phyloP scores from a whole-genome alignment of 768 basidiomycete species.

The Boletus fagicola region DNA sequence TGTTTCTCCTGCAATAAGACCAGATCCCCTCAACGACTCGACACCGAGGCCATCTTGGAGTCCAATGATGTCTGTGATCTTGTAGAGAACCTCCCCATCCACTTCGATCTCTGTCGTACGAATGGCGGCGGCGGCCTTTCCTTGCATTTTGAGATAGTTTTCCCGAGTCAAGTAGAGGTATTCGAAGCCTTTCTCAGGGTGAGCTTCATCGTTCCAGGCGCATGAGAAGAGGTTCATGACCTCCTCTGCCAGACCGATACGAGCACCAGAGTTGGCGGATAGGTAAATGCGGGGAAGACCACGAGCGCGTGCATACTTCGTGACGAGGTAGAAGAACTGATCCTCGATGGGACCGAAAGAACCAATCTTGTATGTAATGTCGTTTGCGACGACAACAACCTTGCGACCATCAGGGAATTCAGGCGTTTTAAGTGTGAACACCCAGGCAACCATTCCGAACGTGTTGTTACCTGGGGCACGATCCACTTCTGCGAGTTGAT shows the following conservation, averaged over 20 bases:
- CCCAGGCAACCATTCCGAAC: slow-evolving; percentile 98
- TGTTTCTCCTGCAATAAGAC: slow-evolving; percentile 97
- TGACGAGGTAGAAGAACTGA: slow-evolving; percentile 93
- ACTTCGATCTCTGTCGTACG: slow-evolving; percentile 83
- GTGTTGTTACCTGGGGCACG: slow-evolving; percentile 91
- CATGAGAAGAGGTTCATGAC: slow-evolving; percentile 82
- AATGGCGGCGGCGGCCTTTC: slow-evolving; percentile 77
- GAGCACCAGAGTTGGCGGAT: slow-evolving; percentile 98
- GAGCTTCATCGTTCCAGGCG: slow-evolving; percentile 79
- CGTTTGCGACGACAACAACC: slow-evolving; percentile 91
- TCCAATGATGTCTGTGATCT: slow-evolving; percentile 95
- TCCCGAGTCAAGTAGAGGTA: slow-evolving; percentile 96
- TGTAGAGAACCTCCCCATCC: slow-evolving; percentile 83
- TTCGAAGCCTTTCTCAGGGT: slow-evolving; percentile 93
- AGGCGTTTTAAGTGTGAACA: slow-evolving; percentile 88
- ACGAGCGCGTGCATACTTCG: slow-evolving; percentile 84
- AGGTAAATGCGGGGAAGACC: slow-evolving; percentile 96
- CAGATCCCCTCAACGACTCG: slow-evolving; percentile 92
- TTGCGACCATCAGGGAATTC: slow-evolving; percentile 89
- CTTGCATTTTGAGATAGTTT: slow-evolving; percentile 84
- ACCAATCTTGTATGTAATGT: slow-evolving; percentile 98
- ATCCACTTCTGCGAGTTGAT: slow-evolving; percentile 86
- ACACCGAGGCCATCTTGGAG: slow-evolving; percentile 97
- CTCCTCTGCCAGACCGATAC: slow-evolving; percentile 95
- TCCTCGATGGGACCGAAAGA: slow-evolving; percentile 97